These are phyloP conservation scores for Epicoccum sorghinum DNA, from an alignment of 2,329 filamentous ascomycete species.

Conservation along the genomic window DNA sequence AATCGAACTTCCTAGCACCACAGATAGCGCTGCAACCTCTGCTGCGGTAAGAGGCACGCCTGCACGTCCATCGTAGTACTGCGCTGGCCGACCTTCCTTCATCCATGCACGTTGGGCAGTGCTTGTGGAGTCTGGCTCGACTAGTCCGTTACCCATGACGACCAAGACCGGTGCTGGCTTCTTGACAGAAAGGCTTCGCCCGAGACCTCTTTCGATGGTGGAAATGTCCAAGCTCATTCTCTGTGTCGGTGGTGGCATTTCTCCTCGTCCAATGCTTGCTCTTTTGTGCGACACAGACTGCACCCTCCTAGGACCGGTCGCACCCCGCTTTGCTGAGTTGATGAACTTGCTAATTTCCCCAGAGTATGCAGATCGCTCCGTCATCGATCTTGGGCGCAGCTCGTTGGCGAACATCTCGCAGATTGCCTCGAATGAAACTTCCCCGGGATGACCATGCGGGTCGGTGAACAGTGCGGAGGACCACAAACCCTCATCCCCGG, in stretches of 20 bases:
- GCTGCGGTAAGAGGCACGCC: conserved; percentile 25
- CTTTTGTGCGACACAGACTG: conserved; percentile 27
- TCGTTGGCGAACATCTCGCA: conserved; percentile 37
- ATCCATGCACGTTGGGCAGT: conserved; percentile 28
- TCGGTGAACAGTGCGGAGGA: conserved; percentile 34
- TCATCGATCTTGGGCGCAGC: conserved; percentile 24
- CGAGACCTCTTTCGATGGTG: conserved; percentile 20
- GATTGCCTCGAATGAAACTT: conserved; percentile 32
- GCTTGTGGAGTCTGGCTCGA: conserved; percentile 7
- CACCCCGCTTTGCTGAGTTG: conserved; percentile 20
- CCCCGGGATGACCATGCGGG: conserved; percentile 29
- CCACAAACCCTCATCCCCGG: conserved; percentile 40
- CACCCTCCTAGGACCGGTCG: conserved; percentile 19
- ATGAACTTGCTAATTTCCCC: conserved; percentile 33
- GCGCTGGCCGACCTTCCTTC: conserved; percentile 30
- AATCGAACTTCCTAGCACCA: conserved; percentile 36
- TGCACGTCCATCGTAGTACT: conserved; percentile 21
- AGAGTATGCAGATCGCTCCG: conserved; percentile 33
- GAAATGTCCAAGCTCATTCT: conserved; percentile 30
- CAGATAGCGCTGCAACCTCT: conserved; percentile 37
- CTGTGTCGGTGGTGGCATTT: conserved; percentile 15
- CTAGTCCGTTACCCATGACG: conserved; percentile 19
- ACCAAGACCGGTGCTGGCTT: conserved; percentile 19
- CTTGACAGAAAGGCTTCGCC: conserved; percentile 26
- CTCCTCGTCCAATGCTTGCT: conserved; percentile 15